Base-by-base conservation (phyloP, 2,329 filamentous ascomycete species). In the Purpureocillium takamizusanense region DNA sequence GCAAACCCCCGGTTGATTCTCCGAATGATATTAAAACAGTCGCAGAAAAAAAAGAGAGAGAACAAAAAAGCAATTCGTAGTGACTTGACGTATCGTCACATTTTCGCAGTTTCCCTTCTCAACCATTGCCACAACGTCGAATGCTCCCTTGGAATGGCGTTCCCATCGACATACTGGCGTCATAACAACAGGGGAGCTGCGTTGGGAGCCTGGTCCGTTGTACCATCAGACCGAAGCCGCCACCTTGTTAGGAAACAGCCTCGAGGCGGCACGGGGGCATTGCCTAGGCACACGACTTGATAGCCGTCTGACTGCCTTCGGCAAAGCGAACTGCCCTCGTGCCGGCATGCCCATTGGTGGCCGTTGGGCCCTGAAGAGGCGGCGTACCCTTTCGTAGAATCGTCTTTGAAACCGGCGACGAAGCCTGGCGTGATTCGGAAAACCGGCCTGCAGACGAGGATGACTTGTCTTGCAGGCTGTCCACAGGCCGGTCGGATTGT, bases 401-500 rank as follows among this genome's bases (percentile, higher is more conserved):
- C 55, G 65, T 61, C 53, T 64, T 69, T 42, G 54, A 56, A 56
- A 64, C 56, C 41, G 56, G 53, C 49, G 60, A 60, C 52, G 57
- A 50, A 47, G 61, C 50, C 47, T 57, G 56, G 38, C 62, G 53
- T 56, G 67, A 63, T 60, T 60, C 57, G 61, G 62, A 66, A 67
- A 72, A 79, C 75, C 74, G 74, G 74, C 72, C 74, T 72, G 71
- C 71, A 71, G 72, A 73, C 63, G 57, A 61, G 55, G 65, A 61
- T 51, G 56, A 59, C 55, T 68, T 59, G 53, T 59, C 59, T 50
- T 52, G 57, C 60, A 59, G 61, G 59, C 55, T 62, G 57, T 74
- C 74, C 61, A 64, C 70, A 76, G 76, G 68, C 77, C 77, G 78
- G 78, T 82, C 78, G 73, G 72, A 76, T 77, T 78, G 78, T 90